These are phyloP conservation scores for Aureobasidium lini DNA, from an alignment of 2,329 filamentous ascomycete species.

Conservation along the genomic window DNA sequence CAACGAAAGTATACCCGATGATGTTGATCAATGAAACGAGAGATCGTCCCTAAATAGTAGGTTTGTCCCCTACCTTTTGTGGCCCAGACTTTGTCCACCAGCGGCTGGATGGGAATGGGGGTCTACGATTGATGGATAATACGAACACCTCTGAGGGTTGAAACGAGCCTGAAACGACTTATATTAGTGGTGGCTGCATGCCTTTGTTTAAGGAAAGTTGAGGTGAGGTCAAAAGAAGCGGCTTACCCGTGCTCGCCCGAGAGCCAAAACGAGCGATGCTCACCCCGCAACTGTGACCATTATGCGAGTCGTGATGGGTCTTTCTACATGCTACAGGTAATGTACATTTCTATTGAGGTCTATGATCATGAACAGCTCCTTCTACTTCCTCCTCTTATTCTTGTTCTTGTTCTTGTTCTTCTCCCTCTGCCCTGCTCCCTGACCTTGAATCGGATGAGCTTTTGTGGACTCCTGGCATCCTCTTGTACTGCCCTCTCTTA, in stretches of 20 bases:
- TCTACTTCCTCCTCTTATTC: neutral
- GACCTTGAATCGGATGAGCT: no score
- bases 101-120: neutral
- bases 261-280: neutral
- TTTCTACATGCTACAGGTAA: neutral
- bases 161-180: slow-evolving; percentile 1
- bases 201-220: neutral
- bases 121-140: neutral
- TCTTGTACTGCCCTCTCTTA: no score
- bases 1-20: neutral
- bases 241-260: neutral
- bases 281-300: neutral
- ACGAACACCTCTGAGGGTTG: neutral
- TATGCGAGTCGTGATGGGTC: neutral
- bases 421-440: no score
- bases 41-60: neutral
- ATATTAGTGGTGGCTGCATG: slow-evolving; percentile 1
- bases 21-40: neutral
- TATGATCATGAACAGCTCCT: neutral
- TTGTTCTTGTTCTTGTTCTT: neutral
- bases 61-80: neutral
- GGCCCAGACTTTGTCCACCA: neutral
- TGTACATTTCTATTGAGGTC: neutral
- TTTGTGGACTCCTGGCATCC: neutral
- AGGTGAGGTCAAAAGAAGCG: neutral